phyloP scores from a whole-genome alignment of 345 rosid species.

The Populus davidiana region DNA sequence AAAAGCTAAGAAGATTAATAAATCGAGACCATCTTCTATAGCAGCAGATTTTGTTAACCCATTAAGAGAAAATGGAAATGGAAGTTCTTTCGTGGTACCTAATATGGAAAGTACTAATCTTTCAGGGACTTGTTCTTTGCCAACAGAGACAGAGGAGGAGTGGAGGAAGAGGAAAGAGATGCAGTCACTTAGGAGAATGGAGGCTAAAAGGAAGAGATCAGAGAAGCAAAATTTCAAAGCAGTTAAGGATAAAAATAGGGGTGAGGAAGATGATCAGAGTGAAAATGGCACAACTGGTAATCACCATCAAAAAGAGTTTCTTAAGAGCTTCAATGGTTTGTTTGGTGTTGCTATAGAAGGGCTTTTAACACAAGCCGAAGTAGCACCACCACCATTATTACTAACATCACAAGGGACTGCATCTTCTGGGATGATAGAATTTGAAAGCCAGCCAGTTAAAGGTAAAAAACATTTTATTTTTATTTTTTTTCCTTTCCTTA shows the following conservation, averaged over 20 bases:
- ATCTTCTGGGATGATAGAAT: slow-evolving; percentile 55
- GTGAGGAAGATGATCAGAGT: slow-evolving; percentile 28
- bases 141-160: slow-evolving; percentile 58
- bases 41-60: slow-evolving; percentile 51
- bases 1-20: slow-evolving; percentile 38
- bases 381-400: slow-evolving; percentile 17
- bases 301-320: not conserved
- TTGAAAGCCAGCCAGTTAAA: slow-evolving; percentile 45
- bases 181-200: slow-evolving; percentile 62
- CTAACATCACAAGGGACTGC: slow-evolving; percentile 64
- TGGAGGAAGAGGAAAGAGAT: slow-evolving; percentile 75
- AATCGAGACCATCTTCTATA: slow-evolving; percentile 59
- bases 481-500: not conserved
- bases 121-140: slow-evolving; percentile 60
- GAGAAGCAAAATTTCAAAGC: slow-evolving; percentile 57
- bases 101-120: slow-evolving; percentile 22
- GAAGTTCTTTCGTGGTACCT: slow-evolving; percentile 15
- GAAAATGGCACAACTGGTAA: not conserved
- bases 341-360: slow-evolving; percentile 12
- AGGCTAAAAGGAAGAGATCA: slow-evolving; percentile 74
- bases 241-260: slow-evolving; percentile 27
- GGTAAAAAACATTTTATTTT: slow-evolving; percentile 27
- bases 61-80: slow-evolving; percentile 7
- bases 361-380: slow-evolving; percentile 2
- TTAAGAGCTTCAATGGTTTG: slow-evolving; percentile 3